phyloP scores from a whole-genome alignment of 2,329 filamentous ascomycete species.

The Tolypocladium amazonense region DNA sequence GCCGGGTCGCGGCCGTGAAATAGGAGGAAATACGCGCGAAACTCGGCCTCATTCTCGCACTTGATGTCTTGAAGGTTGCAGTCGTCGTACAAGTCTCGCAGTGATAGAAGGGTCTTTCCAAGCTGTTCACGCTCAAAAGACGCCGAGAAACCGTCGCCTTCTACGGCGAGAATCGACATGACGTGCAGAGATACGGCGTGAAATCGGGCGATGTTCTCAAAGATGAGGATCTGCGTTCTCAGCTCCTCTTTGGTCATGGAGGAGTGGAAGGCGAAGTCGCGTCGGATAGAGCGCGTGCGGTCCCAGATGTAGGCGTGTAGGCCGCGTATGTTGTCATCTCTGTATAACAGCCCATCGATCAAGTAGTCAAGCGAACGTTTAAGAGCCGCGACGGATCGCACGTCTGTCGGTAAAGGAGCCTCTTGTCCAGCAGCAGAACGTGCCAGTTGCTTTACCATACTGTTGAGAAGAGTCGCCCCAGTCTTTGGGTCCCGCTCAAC shows the following conservation, averaged over 20 bases:
- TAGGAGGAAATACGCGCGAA: slow-evolving; percentile 54
- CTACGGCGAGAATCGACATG: slow-evolving; percentile 44
- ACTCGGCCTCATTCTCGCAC: slow-evolving; percentile 55
- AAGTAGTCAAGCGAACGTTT: slow-evolving; percentile 53
- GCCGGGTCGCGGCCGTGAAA: slow-evolving; percentile 50
- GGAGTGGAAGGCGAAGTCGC: slow-evolving; percentile 59
- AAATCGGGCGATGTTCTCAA: slow-evolving; percentile 57
- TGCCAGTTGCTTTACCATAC: slow-evolving; percentile 58
- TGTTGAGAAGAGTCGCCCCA: slow-evolving; percentile 33
- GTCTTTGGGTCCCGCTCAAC: slow-evolving; percentile 40
- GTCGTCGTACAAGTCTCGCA: slow-evolving; percentile 57
- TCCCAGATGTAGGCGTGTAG: slow-evolving; percentile 60
- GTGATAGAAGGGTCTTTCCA: slow-evolving; percentile 52
- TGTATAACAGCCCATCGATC: slow-evolving; percentile 45
- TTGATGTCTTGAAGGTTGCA: slow-evolving; percentile 45
- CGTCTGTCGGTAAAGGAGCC: slow-evolving; percentile 56
- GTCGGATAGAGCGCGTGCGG: slow-evolving; percentile 54
- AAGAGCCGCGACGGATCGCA: slow-evolving; percentile 49
- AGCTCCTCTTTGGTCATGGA: slow-evolving; percentile 46
- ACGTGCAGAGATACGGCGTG: slow-evolving; percentile 56
- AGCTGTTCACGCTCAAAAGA: slow-evolving; percentile 60
- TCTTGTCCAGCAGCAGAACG: slow-evolving; percentile 59
- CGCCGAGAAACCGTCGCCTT: slow-evolving; percentile 50
- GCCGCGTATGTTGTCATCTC: slow-evolving; percentile 41
- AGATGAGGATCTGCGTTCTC: slow-evolving; percentile 47